Conservation (phyloP, 2,329 filamentous ascomycete genomes). For the Ilyonectria robusta region DNA sequence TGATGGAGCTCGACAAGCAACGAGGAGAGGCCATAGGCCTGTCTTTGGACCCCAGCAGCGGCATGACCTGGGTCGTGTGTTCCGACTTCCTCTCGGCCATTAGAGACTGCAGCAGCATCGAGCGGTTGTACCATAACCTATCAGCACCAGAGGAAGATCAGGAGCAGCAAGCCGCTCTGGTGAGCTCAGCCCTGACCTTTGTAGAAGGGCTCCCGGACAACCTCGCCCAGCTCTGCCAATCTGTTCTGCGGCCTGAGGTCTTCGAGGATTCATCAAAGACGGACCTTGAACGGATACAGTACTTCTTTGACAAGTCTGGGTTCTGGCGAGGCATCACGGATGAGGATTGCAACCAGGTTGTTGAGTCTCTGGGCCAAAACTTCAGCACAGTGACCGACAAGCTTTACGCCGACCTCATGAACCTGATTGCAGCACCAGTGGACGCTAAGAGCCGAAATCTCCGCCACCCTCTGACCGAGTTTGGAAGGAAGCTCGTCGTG, state of each 20-base stretch:
- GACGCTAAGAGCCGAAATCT: conserved; percentile 63
- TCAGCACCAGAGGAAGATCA: conserved; percentile 66
- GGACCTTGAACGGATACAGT: conserved; percentile 80
- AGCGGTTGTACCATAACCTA: conserved; percentile 81
- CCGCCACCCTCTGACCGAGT: conserved; percentile 74
- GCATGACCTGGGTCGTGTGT: conserved; percentile 87
- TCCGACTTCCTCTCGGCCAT: conserved; percentile 86
- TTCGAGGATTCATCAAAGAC: conserved; percentile 80
- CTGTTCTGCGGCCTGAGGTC: conserved; percentile 79
- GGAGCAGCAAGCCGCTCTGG: conserved; percentile 71
- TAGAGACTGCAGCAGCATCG: conserved; percentile 83
- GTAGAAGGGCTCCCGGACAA: conserved; percentile 78
- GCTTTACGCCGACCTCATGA: conserved; percentile 67
- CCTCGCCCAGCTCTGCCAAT: conserved; percentile 76
- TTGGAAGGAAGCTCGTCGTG: conserved; percentile 82
- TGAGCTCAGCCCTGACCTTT: conserved; percentile 80
- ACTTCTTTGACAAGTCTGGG: conserved; percentile 83
- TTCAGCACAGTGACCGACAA: conserved; percentile 71
- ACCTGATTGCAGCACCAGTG: conserved; percentile 61
- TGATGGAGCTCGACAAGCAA: conserved; percentile 88
- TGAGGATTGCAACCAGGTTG: conserved; percentile 81
- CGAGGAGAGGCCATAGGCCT: conserved; percentile 86
- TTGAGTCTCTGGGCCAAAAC: conserved; percentile 76
- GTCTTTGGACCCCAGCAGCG: conserved; percentile 77
- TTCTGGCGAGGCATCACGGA: conserved; percentile 86